Evolutionary conservation across 257 asterid species (phyloP).

Genomic region (Asclepias syriaca): DNA sequence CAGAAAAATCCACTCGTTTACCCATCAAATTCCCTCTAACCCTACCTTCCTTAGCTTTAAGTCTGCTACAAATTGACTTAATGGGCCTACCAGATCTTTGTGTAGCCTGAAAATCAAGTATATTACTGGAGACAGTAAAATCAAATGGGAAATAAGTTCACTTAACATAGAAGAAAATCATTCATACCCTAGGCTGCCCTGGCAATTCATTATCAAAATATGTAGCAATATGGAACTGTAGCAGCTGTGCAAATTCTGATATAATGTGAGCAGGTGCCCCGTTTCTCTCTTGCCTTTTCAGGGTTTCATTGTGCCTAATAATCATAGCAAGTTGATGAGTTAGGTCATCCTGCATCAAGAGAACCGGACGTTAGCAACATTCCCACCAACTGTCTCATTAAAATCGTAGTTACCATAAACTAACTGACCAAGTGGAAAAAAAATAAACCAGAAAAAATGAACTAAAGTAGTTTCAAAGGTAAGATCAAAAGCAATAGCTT

Average conservation of each 20-base stretch:
- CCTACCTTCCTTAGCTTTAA: constrained; percentile 97
- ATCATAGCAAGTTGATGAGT: constrained; percentile 99
- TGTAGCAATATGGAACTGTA: constrained; percentile 98
- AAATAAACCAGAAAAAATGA: background rate
- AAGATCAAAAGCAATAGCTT: constrained; percentile 25
- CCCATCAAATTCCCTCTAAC: constrained; percentile 99
- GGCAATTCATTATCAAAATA: constrained; percentile 97
- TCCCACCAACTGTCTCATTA: background rate
- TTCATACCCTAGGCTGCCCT: constrained; percentile 94
- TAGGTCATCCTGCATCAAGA: constrained; percentile 79
- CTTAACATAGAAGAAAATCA: constrained; percentile 8
- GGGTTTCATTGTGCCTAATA: constrained; percentile 90
- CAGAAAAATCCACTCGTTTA: constrained; percentile 95
- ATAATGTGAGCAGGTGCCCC: constrained; percentile 99
- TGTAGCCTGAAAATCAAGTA: constrained; percentile 61
- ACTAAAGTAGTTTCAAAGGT: constrained; percentile 9
- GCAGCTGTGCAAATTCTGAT: constrained; percentile 93
- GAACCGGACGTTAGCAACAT: constrained; percentile 22
- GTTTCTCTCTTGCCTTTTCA: constrained; percentile 93
- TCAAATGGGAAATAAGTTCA: constrained; percentile 10
- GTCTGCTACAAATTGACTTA: constrained; percentile 95
- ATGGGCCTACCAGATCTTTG: constrained; percentile 98
- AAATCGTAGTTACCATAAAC: background rate
- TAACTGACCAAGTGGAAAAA: background rate
- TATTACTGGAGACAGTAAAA: constrained; percentile 15